phyloP scores from a whole-genome alignment of 371 early-diverging fungal species.

The Mucor sp. region DNA sequence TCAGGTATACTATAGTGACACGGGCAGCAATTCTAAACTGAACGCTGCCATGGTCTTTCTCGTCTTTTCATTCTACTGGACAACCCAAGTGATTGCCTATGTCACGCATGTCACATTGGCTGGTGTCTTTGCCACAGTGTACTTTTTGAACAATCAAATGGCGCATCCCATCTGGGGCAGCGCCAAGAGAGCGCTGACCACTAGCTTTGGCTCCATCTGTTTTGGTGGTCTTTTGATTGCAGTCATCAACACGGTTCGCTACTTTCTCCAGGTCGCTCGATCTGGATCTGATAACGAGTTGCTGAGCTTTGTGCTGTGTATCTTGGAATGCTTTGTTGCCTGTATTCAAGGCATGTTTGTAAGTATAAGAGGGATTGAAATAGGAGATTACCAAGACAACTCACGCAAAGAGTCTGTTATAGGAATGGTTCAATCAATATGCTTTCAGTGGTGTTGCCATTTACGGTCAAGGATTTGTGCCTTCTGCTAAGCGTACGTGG shows the following conservation, averaged over 20 bases:
- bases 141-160: constrained; percentile 75
- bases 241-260: constrained; percentile 63
- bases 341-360: constrained; percentile 45
- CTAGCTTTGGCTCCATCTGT: constrained; percentile 92
- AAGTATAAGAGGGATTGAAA: constrained; percentile 10
- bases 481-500: constrained; percentile 89
- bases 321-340: constrained; percentile 39
- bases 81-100: constrained; percentile 75
- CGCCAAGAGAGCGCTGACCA: constrained; percentile 84
- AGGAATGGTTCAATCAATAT: constrained; percentile 84
- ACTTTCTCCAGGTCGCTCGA: constrained; percentile 32
- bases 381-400: neutral
- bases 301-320: constrained; percentile 34
- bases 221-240: constrained; percentile 93
- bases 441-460: constrained; percentile 92
- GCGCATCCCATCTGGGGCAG: constrained; percentile 70
- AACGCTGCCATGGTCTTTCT: constrained; percentile 62
- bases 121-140: constrained; percentile 80
- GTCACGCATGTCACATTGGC: constrained; percentile 76
- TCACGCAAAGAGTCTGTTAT: neutral
- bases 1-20: constrained; percentile 39
- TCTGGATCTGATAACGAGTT: constrained; percentile 33
- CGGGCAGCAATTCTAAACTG: constrained; percentile 19
- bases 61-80: constrained; percentile 79
- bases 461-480: constrained; percentile 87